A percentile compares a stretch with the other conserved stretches of the same genome.
These are phyloP conservation scores for Phytophthora ramorum DNA, from an alignment of 352 stramenopile species.

Conservation along the genomic window DNA sequence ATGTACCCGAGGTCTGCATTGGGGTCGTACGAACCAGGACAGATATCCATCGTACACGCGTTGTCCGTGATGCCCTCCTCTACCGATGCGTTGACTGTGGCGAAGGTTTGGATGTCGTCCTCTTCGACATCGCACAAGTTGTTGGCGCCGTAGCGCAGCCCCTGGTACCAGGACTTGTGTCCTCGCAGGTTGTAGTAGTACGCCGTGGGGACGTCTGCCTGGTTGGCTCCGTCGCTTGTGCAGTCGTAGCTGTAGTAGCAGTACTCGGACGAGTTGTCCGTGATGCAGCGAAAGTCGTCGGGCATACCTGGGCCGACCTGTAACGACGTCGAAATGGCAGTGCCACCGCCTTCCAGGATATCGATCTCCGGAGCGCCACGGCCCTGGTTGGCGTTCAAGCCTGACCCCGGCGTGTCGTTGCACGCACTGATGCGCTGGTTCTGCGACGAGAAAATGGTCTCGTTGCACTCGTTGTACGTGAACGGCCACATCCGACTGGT, in stretches of 20 bases:
- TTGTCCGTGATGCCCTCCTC: slow-evolving; percentile 58
- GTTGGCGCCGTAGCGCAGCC: slow-evolving; percentile 65
- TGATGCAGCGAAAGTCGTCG: slow-evolving; percentile 56
- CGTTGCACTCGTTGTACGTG: slow-evolving; percentile 93
- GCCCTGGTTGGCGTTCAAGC: slow-evolving; percentile 88
- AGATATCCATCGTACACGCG: slow-evolving; percentile 51
- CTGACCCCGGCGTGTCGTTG: slow-evolving; percentile 90
- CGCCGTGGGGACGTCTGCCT: slow-evolving; percentile 44
- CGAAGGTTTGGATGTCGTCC: slow-evolving; percentile 47
- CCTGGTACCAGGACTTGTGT: slow-evolving; percentile 80
- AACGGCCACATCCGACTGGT: slow-evolving; percentile 96
- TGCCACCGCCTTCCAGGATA: slow-evolving; percentile 90
- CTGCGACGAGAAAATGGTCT: slow-evolving; percentile 45
- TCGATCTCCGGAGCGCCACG: slow-evolving; percentile 96
- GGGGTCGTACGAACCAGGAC: slow-evolving; percentile 71
- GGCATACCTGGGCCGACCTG: slow-evolving; percentile 86
- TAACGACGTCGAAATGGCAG: slow-evolving; percentile 87
- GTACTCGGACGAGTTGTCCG: slow-evolving; percentile 33
- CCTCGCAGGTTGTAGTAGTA: slow-evolving; percentile 54
- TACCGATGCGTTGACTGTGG: slow-evolving; percentile 48
- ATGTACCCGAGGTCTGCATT: slow-evolving; percentile 51
- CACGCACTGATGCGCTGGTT: slow-evolving; percentile 89
- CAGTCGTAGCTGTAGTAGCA: slow-evolving; percentile 57
- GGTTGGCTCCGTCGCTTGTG: slow-evolving; percentile 52
- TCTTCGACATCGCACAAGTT: slow-evolving; percentile 52